Percentiles rank a stretch among this genome's conserved stretches.
phyloP scores from a whole-genome alignment of 306 rosid genomes.

The Abrus pulchellus region DNA sequence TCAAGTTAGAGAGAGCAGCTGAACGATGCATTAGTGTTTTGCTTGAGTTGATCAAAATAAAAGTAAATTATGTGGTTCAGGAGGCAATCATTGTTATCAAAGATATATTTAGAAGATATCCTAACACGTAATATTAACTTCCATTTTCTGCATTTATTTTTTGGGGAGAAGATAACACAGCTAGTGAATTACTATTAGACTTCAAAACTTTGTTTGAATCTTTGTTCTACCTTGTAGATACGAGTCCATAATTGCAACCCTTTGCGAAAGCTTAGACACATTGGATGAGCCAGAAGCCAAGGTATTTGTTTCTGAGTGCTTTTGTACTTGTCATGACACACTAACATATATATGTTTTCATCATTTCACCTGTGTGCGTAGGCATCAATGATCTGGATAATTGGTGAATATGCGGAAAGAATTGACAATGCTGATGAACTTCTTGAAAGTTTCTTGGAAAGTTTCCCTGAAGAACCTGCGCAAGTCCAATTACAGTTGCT shows the following conservation, averaged over 20 bases:
- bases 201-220: slow-evolving; percentile 40
- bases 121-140: slow-evolving; percentile 77
- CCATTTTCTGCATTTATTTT: slow-evolving; percentile 10
- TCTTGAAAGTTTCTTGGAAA: slow-evolving; percentile 94
- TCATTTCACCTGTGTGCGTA: slow-evolving; percentile 45
- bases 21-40: slow-evolving; percentile 95
- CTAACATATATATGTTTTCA: slow-evolving; percentile 1
- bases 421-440: slow-evolving; percentile 98
- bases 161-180: background rate
- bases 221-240: slow-evolving; percentile 59
- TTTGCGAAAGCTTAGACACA: slow-evolving; percentile 93
- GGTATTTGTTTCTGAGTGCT: slow-evolving; percentile 58
- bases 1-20: slow-evolving; percentile 95
- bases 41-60: slow-evolving; percentile 93
- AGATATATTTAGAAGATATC: slow-evolving; percentile 97
- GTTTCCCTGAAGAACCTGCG: slow-evolving; percentile 86
- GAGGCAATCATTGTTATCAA: slow-evolving; percentile 96
- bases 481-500: slow-evolving; percentile 92
- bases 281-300: slow-evolving; percentile 97
- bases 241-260: slow-evolving; percentile 94
- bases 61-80: slow-evolving; percentile 94
- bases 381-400: slow-evolving; percentile 99
- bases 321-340: slow-evolving; percentile 14
- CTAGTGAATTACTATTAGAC: slow-evolving; percentile 20
- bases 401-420: slow-evolving; percentile 97